Evolutionary conservation across 495 filamentous ascomycete species (phyloP), one percentile per base, ranked within the genome.

Genomic region (Pyronema domesticum): DNA sequence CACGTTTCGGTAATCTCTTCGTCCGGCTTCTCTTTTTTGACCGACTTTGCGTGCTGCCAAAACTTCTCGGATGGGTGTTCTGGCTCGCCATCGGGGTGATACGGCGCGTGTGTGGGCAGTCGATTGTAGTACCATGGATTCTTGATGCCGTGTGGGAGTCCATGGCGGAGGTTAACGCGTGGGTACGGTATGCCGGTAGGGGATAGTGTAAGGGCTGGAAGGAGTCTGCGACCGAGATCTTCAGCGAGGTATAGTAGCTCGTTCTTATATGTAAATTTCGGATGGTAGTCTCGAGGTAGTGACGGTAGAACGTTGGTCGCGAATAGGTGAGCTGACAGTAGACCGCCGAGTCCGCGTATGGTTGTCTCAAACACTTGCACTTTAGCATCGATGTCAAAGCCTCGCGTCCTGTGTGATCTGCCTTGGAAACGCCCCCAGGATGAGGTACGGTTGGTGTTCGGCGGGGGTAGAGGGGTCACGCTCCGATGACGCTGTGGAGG

Each of bases 331-430:
- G 93, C 86, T 60, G 86, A 94, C 45, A 98, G 71, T 34, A 98
- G 69, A 17, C 91, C 91, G 14, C 93, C 91, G 49, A 98, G 76
- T 30, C 89, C 89, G 58, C 91, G 75, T 65, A 98, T 98, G 8
- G 94, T 88, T 1, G 88, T 95, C 68, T 98, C 91, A 65, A 98
- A 98, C 36, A 98, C 86, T 69, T 98, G 86, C 7, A 98, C 91
- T 68, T 95, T 95, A 68, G 87, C 93, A 68, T 98, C 89, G 40
- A 95, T 72, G 69, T 98, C 88, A 58, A 96, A 98, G 3, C 87
- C 91, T 36, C 83, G 75, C n/a, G 75, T 79, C 56, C 53, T 46
- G 13, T 54, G 51, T 10, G 54, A 58, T 54, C 57, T 55, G 49
- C 59, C 57, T 58, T 59, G 61, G 34, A 64, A 64, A 8, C 54